A percentile compares a stretch with the other conserved stretches of the same genome.
Conservation (phyloP, 352 stramenopile species). For the Globisporangium emineosum region DNA sequence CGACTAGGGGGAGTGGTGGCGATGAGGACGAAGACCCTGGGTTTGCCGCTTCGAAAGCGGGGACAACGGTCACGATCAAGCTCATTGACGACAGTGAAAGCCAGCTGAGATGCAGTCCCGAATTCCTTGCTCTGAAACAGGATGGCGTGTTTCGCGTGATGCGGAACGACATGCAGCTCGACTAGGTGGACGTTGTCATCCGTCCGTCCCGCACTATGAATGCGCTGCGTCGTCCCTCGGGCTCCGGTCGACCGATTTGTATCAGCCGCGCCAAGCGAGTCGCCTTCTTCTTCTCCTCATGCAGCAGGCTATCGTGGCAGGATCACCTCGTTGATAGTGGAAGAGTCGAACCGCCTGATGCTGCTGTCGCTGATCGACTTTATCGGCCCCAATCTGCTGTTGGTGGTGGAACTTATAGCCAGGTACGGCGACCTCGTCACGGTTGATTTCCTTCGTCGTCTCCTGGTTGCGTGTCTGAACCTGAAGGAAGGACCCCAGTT, state of each 20-base stretch:
- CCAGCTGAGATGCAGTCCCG: background rate
- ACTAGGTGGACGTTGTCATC: too few species aligned
- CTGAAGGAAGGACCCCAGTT: background rate
- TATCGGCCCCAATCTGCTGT: slow-evolving; percentile 1
- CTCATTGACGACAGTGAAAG: background rate
- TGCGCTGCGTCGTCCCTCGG: too few species aligned
- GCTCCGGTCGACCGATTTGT: too few species aligned
- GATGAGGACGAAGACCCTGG: background rate
- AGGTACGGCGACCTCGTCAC: background rate
- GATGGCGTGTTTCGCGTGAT: slow-evolving; percentile 1
- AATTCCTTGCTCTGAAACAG: slow-evolving; percentile 4
- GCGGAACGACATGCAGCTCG: background rate
- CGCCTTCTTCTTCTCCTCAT: too few species aligned
- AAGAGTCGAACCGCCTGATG: background rate
- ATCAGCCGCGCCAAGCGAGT: too few species aligned
- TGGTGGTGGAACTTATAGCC: background rate
- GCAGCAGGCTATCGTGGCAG: background rate
- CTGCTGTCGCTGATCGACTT: background rate
- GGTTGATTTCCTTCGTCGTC: background rate
- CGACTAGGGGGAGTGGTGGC: background rate
- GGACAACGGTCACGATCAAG: background rate
- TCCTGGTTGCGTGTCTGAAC: background rate
- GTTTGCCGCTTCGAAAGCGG: background rate
- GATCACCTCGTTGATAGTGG: background rate
- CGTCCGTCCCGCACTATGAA: too few species aligned